Conservation (phyloP, 163 green algal species). For the Scenedesmus sp. region DNA sequence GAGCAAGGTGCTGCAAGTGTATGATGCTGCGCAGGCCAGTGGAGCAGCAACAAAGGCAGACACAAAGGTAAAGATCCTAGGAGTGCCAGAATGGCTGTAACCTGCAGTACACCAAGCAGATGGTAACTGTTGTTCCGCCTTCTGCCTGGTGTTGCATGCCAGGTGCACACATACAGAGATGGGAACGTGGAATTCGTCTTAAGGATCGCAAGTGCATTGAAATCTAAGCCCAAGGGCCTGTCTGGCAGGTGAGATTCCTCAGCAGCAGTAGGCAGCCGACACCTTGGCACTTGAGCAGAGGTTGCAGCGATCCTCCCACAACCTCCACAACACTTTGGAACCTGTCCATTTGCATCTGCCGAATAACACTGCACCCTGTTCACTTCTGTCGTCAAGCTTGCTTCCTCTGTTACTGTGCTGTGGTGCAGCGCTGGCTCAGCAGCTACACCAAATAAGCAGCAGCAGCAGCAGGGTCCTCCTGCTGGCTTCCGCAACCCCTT, state of each 20-base stretch:
- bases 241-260: conserved; percentile 9
- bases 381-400: neutral
- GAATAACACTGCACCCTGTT: neutral
- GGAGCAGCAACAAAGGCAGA: conserved; percentile 70
- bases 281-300: neutral
- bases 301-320: neutral
- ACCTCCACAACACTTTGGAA: no score
- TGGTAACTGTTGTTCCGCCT: neutral
- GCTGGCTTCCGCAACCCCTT: conserved; percentile 81
- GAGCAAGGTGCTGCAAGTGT: conserved; percentile 58
- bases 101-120: neutral
- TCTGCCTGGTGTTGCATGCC: neutral
- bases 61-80: conserved; percentile 53
- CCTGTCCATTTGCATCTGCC: no score
- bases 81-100: neutral
- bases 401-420: neutral
- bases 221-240: conserved; percentile 78
- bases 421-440: neutral
- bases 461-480: conserved; percentile 15
- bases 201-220: conserved; percentile 72
- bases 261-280: neutral
- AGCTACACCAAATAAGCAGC: conserved; percentile 2
- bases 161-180: conserved; percentile 51
- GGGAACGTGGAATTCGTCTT: conserved; percentile 74
- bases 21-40: conserved; percentile 60